Evolutionary conservation across 2,329 filamentous ascomycete genomes (phyloP).

Genomic region (Scleromitrula shiraiana): DNA sequence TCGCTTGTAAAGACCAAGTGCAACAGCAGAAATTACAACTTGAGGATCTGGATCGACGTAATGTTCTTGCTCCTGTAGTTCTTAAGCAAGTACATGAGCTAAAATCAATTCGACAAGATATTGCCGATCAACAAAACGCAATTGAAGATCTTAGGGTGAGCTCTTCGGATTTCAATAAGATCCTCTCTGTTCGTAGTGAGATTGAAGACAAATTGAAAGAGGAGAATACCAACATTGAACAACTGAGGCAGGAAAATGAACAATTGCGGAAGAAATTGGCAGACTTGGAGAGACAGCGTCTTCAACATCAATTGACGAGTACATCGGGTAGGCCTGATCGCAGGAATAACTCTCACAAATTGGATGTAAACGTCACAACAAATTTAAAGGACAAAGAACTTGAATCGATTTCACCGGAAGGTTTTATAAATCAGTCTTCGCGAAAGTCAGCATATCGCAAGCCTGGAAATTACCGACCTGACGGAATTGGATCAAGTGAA

Average conservation of each 20-base stretch:
- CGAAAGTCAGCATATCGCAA: too few species aligned
- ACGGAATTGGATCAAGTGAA: too few species aligned
- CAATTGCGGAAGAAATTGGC: background rate
- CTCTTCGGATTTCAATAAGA: background rate
- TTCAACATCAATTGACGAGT: too few species aligned
- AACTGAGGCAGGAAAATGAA: conserved; percentile 1
- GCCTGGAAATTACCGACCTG: too few species aligned
- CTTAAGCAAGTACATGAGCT: background rate
- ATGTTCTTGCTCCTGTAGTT: background rate
- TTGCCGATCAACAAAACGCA: background rate
- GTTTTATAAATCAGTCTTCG: too few species aligned
- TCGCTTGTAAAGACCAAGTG: background rate
- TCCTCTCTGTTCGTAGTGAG: background rate
- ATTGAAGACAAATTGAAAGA: background rate
- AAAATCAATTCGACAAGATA: background rate
- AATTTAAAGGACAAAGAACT: too few species aligned
- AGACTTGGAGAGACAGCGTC: background rate
- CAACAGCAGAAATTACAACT: conserved; percentile 1
- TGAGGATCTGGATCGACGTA: background rate
- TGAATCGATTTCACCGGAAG: too few species aligned
- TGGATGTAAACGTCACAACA: too few species aligned
- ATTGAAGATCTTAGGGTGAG: background rate
- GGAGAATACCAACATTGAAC: background rate
- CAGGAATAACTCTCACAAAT: too few species aligned
- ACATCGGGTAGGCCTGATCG: too few species aligned